Base-by-base conservation (phyloP, 768 basidiomycete species). In the Hirschioporus abietinus region DNA sequence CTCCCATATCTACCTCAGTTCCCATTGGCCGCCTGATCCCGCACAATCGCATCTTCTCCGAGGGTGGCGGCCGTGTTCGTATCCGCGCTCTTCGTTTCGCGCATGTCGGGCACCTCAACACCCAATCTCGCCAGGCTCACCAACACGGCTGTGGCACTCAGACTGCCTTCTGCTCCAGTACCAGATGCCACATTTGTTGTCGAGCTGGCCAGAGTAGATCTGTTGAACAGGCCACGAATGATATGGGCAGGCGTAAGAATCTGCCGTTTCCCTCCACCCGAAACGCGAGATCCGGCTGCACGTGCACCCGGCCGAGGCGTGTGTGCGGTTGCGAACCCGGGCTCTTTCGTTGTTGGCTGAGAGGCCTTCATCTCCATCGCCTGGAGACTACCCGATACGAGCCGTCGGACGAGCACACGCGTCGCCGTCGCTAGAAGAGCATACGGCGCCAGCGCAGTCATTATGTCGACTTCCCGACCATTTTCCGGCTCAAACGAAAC, bases 171-270 rank as follows among this genome's bases (percentile, higher is more conserved):
- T 52, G 12, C 12, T 6, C 42, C 42, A 52, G 42, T 3, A 6
- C 17, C 26, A 61, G 26, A 61, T 23, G 60, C 6, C 58, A 23
- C 36, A 52, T 52, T 52, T 52, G 42, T 52, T 52, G 42, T 52
- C 42, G 42, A 12, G 30, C 30, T 30, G 8, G 30, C 30, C 30
- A 30, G 8, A 30, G 30, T 30, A 30, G 30, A 30, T 30, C 30
- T 30, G 30, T 30, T 30, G 12, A 52, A 15, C 42, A 52, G 20
- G 35, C 79, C 81, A n/a, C 79, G 78, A 63, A 80, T 64, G 58
- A 82, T 65, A 66, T 82, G 81, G 35, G 76, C 71, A 1, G 80
- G 81, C 0, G 80, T 79, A 60, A 82, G 71, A 60, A 78, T 63
- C 12, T 74, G 64, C 70, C 57, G 67, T 70, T 73, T 23, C 72